Conservation (phyloP, 2,329 filamentous ascomycete species). For the Ceratocystis cubensis region DNA sequence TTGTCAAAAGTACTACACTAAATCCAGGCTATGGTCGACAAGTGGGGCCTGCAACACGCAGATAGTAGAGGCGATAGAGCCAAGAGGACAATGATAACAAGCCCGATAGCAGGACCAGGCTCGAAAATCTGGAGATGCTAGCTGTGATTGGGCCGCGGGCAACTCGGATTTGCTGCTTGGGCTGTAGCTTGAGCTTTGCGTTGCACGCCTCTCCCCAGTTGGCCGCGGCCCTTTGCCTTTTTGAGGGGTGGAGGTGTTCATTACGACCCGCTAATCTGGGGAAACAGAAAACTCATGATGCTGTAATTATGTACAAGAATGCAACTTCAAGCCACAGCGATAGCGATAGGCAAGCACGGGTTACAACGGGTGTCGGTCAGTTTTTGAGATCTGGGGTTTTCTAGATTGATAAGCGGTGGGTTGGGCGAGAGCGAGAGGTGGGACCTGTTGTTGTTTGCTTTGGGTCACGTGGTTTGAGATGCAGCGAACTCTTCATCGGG, state of each 20-base stretch:
- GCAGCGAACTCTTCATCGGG: background rate
- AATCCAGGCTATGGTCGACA: background rate
- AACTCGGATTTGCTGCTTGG: background rate
- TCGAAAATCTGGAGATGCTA: background rate
- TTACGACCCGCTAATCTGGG: background rate
- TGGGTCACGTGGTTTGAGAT: background rate
- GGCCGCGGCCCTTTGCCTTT: background rate
- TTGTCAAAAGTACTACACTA: conserved; percentile 8
- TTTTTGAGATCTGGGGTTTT: background rate
- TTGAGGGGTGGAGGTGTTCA: background rate
- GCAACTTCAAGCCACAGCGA: background rate
- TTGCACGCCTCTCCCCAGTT: background rate
- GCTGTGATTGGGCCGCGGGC: background rate
- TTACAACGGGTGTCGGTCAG: background rate
- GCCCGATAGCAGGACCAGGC: background rate
- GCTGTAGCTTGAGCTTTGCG: background rate
- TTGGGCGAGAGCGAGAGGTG: background rate
- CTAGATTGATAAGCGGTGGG: background rate
- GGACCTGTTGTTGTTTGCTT: background rate
- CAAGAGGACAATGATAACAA: background rate
- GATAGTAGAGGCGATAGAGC: background rate
- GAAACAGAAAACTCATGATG: background rate
- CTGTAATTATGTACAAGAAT: conserved; percentile 1
- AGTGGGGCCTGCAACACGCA: background rate
- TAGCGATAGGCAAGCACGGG: background rate